Evolutionary conservation across 2,329 filamentous ascomycete genomes (phyloP).

Genomic region (Dryadomyces quercivorus): DNA sequence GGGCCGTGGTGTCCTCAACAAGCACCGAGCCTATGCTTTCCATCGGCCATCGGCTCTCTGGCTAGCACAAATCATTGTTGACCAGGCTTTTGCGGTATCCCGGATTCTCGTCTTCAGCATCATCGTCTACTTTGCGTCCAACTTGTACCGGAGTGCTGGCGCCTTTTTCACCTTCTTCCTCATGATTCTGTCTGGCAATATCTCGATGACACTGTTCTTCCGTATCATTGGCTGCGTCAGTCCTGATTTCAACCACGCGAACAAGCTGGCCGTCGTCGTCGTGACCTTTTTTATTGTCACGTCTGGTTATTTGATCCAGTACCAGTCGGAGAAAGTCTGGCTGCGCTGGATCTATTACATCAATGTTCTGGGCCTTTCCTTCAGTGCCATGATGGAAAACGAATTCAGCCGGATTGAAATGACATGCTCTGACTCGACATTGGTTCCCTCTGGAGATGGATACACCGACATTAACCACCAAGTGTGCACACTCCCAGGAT

Average conservation of each 20-base stretch:
- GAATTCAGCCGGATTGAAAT: slow-evolving; percentile 63
- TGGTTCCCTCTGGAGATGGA: slow-evolving; percentile 58
- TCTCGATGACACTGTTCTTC: slow-evolving; percentile 69
- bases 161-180: slow-evolving; percentile 70
- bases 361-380: slow-evolving; percentile 57
- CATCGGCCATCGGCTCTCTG: slow-evolving; percentile 72
- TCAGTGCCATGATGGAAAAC: slow-evolving; percentile 73
- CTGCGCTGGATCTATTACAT: slow-evolving; percentile 76
- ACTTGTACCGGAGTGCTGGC: slow-evolving; percentile 54
- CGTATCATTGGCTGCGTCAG: slow-evolving; percentile 62
- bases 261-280: slow-evolving; percentile 67
- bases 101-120: slow-evolving; percentile 63
- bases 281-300: slow-evolving; percentile 76
- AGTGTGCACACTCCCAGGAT: slow-evolving; percentile 70
- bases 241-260: slow-evolving; percentile 74
- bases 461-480: slow-evolving; percentile 64
- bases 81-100: slow-evolving; percentile 57
- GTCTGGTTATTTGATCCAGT: slow-evolving; percentile 75
- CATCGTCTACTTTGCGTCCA: slow-evolving; percentile 71
- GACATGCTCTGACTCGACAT: slow-evolving; percentile 52
- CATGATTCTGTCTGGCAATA: slow-evolving; percentile 54
- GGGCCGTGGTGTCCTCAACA: slow-evolving; percentile 67
- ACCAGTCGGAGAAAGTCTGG: slow-evolving; percentile 62
- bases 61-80: slow-evolving; percentile 72
- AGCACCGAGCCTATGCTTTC: slow-evolving; percentile 71